These are phyloP conservation scores for Sporothrix variecibatus DNA, from an alignment of 2,329 filamentous ascomycete genomes.

Conservation along the genomic window DNA sequence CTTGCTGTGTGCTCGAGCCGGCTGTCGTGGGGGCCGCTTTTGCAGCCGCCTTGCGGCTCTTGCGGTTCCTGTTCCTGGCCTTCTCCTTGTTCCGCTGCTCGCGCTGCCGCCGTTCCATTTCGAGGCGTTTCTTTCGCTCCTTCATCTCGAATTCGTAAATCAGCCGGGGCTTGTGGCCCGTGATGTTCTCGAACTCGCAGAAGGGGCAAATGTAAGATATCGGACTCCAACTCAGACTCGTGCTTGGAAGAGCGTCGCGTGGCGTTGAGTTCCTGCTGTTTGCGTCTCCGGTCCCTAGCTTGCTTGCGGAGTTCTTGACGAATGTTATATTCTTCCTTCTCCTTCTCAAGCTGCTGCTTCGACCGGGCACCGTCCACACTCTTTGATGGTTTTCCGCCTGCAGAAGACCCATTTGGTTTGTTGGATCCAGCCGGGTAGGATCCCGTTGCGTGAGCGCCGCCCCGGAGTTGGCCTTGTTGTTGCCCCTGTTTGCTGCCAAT, in stretches of 20 bases:
- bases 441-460: not conserved
- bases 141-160: conserved; percentile 94
- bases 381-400: not conserved
- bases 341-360: conserved; percentile 43
- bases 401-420: conserved; percentile 1
- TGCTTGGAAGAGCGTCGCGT: conserved; percentile 62
- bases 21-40: conserved; percentile 53
- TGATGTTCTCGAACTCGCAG: conserved; percentile 96
- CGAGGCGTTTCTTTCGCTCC: conserved; percentile 79
- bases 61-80: conserved; percentile 89
- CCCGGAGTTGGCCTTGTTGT: not conserved
- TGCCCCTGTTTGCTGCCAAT: conserved; percentile 22
- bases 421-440: not conserved
- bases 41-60: conserved; percentile 72
- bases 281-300: conserved; percentile 73
- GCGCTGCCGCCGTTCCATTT: conserved; percentile 81
- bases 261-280: conserved; percentile 75
- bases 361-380: not conserved
- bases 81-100: conserved; percentile 69
- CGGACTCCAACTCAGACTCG: conserved; percentile 48
- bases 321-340: conserved; percentile 66
- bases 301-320: conserved; percentile 73
- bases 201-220: conserved; percentile 98
- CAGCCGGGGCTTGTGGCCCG: conserved; percentile 79
- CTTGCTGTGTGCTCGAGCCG: conserved; percentile 3